Evolutionary conservation across 352 stramenopile genomes (phyloP).

Genomic region (Thalassiosira exigua): DNA sequence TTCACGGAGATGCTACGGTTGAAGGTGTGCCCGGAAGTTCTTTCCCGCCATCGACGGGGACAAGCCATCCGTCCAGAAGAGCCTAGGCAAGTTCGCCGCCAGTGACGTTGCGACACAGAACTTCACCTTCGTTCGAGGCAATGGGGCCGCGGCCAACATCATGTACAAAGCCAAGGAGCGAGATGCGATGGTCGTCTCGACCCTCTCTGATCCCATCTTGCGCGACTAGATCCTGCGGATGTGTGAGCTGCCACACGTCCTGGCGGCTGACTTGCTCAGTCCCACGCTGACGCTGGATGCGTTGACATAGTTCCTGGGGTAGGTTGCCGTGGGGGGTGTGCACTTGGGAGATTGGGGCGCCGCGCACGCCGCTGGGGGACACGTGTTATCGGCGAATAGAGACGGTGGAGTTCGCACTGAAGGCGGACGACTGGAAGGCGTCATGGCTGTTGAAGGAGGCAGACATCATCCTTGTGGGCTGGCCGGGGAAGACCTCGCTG

Average conservation of each 20-base stretch:
- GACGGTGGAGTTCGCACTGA: conserved; percentile 65
- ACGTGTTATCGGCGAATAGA: conserved; percentile 63
- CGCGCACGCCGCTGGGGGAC: conserved; percentile 29
- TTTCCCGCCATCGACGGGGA: too few species aligned
- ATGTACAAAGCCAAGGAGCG: conserved; percentile 42
- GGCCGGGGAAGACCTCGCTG: conserved; percentile 60
- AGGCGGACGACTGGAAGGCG: conserved; percentile 54
- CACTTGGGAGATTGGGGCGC: background rate
- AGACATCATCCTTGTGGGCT: conserved; percentile 56
- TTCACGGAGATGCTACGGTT: too few species aligned
- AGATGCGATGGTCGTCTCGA: conserved; percentile 55
- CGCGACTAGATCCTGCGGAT: conserved; percentile 23
- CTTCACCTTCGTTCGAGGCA: conserved; percentile 23
- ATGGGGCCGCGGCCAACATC: conserved; percentile 33
- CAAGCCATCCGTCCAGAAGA: conserved; percentile 1
- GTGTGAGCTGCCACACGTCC: conserved; percentile 31
- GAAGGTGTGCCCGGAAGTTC: too few species aligned
- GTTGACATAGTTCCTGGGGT: too few species aligned
- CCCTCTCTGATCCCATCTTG: conserved; percentile 48
- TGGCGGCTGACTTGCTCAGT: too few species aligned
- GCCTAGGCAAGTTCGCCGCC: background rate
- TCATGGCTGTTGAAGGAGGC: conserved; percentile 52
- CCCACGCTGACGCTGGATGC: too few species aligned
- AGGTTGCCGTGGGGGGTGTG: background rate
- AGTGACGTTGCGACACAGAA: conserved; percentile 11